These are phyloP conservation scores for Stenocarpella maydis DNA, from an alignment of 2,329 filamentous ascomycete species.

Conservation along the genomic window DNA sequence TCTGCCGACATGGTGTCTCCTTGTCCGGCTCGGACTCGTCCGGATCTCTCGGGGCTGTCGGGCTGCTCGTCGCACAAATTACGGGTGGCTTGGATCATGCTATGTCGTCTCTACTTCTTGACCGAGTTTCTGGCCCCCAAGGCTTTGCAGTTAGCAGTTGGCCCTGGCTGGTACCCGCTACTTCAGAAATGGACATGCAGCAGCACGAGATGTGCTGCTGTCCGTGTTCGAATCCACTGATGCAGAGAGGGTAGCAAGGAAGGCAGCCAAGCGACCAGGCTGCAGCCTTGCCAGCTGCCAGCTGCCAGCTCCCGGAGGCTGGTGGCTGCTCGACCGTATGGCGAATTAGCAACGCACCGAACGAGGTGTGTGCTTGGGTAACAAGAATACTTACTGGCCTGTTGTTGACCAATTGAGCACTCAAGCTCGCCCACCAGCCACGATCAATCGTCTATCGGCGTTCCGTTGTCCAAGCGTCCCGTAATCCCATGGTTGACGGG, in stretches of 20 bases:
- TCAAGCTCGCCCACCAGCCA: background rate
- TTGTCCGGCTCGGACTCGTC: slow-evolving; percentile 10
- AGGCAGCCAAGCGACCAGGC: slow-evolving; percentile 7
- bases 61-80: slow-evolving; percentile 26
- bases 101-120: slow-evolving; percentile 27
- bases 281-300: slow-evolving; percentile 6
- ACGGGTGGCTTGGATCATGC: background rate
- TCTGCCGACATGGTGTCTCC: slow-evolving; percentile 24
- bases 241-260: slow-evolving; percentile 22
- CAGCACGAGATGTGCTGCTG: slow-evolving; percentile 15
- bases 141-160: background rate
- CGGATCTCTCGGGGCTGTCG: slow-evolving; percentile 29
- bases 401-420: background rate
- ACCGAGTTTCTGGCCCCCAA: no score
- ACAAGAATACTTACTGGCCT: background rate
- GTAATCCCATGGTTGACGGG: slow-evolving; percentile 12
- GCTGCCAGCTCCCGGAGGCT: background rate
- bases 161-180: slow-evolving; percentile 8
- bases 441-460: background rate
- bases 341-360: background rate
- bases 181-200: background rate
- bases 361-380: background rate
- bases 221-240: slow-evolving; percentile 17
- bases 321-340: background rate
- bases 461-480: slow-evolving; percentile 22